Percentiles rank a stretch among this genome's conserved stretches.
Conservation (phyloP, 2,329 filamentous ascomycete genomes). For the Xylariaceae sp. region DNA sequence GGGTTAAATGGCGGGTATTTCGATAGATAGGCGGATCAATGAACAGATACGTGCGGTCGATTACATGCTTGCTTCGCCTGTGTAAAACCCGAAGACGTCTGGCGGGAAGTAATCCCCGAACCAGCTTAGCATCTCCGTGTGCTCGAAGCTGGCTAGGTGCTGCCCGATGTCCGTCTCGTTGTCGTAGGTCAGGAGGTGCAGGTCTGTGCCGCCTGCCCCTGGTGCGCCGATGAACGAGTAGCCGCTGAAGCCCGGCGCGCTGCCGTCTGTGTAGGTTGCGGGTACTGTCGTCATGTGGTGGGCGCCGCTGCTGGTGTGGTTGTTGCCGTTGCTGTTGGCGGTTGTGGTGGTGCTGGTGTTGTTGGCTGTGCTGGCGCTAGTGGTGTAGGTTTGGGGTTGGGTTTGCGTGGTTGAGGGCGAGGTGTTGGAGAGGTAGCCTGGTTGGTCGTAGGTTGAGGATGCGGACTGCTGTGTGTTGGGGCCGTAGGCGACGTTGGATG, state of each 20-base stretch:
- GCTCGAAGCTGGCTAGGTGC: conserved; percentile 33
- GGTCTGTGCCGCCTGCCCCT: conserved; percentile 25
- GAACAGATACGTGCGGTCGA: too few relatives aligned
- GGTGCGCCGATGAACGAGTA: conserved; percentile 32
- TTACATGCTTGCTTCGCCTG: conserved; percentile 26
- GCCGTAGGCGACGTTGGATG: conserved; percentile 33
- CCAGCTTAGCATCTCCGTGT: conserved; percentile 36
- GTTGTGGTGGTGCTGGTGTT: not conserved
- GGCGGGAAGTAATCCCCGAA: conserved; percentile 34
- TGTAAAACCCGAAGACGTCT: conserved; percentile 32
- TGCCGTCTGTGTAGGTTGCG: conserved; percentile 23
- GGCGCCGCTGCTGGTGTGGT: not conserved
- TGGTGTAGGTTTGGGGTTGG: conserved; percentile 22
- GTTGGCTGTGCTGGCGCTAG: not conserved
- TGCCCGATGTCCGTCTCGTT: conserved; percentile 36
- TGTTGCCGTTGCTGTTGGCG: not conserved
- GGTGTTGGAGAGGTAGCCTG: conserved; percentile 34
- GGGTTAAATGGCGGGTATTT: too few relatives aligned
- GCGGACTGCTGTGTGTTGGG: conserved; percentile 41
- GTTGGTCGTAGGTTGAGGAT: conserved; percentile 42
- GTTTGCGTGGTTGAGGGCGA: conserved; percentile 43
- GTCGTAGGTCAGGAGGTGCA: conserved; percentile 34
- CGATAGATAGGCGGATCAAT: too few relatives aligned
- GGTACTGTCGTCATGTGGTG: conserved; percentile 7
- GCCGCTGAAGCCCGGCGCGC: conserved; percentile 30